Base-by-base conservation (phyloP, 2,329 filamentous ascomycete genomes). In the Aspergillus thermomutatus region DNA sequence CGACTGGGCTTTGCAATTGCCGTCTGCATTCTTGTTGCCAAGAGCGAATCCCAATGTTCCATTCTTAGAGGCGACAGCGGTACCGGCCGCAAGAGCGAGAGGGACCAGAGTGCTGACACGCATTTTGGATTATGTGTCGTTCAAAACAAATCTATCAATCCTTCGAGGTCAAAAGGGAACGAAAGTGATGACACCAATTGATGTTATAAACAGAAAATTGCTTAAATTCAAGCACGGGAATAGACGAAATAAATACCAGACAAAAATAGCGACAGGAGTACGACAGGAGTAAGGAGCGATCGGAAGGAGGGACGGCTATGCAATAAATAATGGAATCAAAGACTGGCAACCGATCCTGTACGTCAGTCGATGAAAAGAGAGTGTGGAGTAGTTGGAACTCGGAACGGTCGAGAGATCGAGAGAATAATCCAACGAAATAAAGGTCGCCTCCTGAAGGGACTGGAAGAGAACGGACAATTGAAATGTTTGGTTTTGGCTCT, bases 11-110 rank as follows among this genome's bases (percentile, higher is more conserved):
- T 90, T 90, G 81, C 87, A 90, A 43, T 69, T 73, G 45, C 81
- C 82, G 65, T 85, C 83, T 25, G 80, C 55, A 61, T 83, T 83
- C 70, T 88, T 86, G 65, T 85, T 83, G 58, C 87, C 87, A 11
- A 90, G 77, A 14, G 87, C 81, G 67, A 88, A 88, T 52, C 87
- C 87, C 58, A 89, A 76, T 28, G 72, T 79, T 51, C 86, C 86
- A 37, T 75, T 75, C 40, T 80, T 80, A 31, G 79, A 75, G 45
- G 82, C 79, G 45, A 80, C 70, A 49, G 79, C 73, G 25, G 82
- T 80, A 49, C 78, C 73, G 50, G 74, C 70, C 49, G 74, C 76
- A 63, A 80, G 63, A 55, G 75, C 65, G 43, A 75, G 57, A 19
- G 75, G 67, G 61, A 81, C 50, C 53, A 79, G 58, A 52, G 68